Percentiles rank a stretch among this genome's conserved stretches.
phyloP scores from a whole-genome alignment of 108 stramenopile species.

The Nitzschia sp. region DNA sequence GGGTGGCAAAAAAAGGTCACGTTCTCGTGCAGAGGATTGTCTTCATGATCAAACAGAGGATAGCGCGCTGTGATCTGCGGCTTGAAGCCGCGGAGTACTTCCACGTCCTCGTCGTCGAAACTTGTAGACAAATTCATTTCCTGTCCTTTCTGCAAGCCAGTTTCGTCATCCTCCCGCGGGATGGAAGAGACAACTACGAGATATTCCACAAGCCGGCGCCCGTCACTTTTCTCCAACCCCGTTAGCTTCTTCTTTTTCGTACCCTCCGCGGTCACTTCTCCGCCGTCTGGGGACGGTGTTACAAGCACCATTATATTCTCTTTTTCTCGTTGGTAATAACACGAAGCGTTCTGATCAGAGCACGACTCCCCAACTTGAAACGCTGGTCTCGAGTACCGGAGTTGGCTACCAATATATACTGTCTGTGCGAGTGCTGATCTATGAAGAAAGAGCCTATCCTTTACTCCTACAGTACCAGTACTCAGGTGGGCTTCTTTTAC shows the following conservation, averaged over 20 bases:
- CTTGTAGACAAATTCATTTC: slow-evolving; percentile 23
- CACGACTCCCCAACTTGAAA: too few species aligned
- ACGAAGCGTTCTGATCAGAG: too few species aligned
- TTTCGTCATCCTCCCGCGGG: slow-evolving; percentile 15
- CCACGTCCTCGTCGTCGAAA: slow-evolving; percentile 37
- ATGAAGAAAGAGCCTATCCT: too few species aligned
- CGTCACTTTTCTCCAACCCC: slow-evolving; percentile 25
- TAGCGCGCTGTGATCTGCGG: slow-evolving; percentile 74
- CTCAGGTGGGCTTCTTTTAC: too few species aligned
- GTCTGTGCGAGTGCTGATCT: too few species aligned
- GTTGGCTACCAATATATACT: too few species aligned
- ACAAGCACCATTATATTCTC: background rate
- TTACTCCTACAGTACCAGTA: too few species aligned
- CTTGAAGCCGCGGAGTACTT: slow-evolving; percentile 49
- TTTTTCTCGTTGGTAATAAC: too few species aligned
- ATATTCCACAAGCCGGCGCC: slow-evolving; percentile 82
- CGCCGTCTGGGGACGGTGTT: slow-evolving; percentile 17
- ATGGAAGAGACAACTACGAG: slow-evolving; percentile 76
- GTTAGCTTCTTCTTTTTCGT: slow-evolving; percentile 34
- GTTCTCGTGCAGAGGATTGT: slow-evolving; percentile 72
- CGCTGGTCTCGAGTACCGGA: too few species aligned
- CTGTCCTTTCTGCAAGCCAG: slow-evolving; percentile 14
- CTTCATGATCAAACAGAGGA: slow-evolving; percentile 66
- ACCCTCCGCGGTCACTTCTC: slow-evolving; percentile 16
- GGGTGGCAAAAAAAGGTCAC: slow-evolving; percentile 77